These are phyloP conservation scores for Verticillium nubilum DNA, from an alignment of 2,329 filamentous ascomycete species.

Conservation along the genomic window DNA sequence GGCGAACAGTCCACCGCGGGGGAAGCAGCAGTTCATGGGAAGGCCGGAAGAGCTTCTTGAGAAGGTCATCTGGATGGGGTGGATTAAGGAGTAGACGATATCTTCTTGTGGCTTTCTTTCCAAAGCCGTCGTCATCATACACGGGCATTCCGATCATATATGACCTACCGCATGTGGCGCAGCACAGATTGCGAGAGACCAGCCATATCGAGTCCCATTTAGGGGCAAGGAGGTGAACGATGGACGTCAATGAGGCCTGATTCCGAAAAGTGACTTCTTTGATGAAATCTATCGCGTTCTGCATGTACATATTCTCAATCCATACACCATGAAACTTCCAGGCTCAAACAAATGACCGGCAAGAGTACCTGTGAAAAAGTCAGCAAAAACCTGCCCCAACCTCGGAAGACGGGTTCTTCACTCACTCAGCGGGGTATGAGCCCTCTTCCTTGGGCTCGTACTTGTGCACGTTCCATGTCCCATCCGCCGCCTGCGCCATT, in stretches of 20 bases:
- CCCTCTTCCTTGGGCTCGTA: constrained; percentile 61
- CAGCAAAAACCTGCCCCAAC: constrained; percentile 19
- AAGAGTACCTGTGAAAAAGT: constrained; percentile 49
- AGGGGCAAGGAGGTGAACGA: too few relatives aligned
- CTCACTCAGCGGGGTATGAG: constrained; percentile 66
- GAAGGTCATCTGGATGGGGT: background rate
- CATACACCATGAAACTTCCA: constrained; percentile 17
- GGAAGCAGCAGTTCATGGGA: background rate
- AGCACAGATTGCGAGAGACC: too few relatives aligned
- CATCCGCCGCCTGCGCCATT: constrained; percentile 45
- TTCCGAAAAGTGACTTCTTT: background rate
- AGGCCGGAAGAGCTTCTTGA: background rate
- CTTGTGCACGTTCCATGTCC: constrained; percentile 61
- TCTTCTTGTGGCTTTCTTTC: background rate
- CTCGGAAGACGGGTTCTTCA: constrained; percentile 17
- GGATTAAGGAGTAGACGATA: background rate
- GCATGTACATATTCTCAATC: constrained; percentile 20
- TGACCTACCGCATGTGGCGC: background rate
- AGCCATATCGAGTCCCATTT: too few relatives aligned
- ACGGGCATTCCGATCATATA: too few relatives aligned
- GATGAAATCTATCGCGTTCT: constrained; percentile 20
- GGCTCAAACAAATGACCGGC: constrained; percentile 53
- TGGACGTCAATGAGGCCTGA: too few relatives aligned
- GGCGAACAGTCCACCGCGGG: constrained; percentile 26
- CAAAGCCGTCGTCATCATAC: background rate